These are phyloP conservation scores for Eimeria necatrix DNA, from an alignment of 169 alveolate species.

Conservation along the genomic window DNA sequence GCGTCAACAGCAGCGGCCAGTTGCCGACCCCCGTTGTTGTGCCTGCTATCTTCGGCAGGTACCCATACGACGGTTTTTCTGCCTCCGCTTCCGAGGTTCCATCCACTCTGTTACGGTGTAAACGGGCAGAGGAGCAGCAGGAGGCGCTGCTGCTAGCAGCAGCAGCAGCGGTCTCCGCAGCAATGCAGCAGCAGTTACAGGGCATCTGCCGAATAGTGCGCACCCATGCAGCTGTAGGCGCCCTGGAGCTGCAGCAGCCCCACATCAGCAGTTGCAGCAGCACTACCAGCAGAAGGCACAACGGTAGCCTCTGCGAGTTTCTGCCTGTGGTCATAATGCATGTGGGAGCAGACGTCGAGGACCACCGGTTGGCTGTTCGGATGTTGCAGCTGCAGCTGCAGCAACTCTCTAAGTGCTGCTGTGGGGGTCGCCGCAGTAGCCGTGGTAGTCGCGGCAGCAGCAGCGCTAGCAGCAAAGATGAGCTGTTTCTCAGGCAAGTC, in stretches of 20 bases:
- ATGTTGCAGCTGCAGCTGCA: conserved; percentile 75
- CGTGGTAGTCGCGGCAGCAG: conserved; percentile 73
- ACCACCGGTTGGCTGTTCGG: conserved; percentile 77
- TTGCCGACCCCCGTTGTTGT: conserved; percentile 23
- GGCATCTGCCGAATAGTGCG: conserved; percentile 34
- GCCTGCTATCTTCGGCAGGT: conserved; percentile 39
- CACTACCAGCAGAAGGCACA: conserved; percentile 22
- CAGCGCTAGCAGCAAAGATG: conserved; percentile 7
- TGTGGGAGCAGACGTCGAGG: conserved; percentile 76
- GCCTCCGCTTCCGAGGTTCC: conserved; percentile 77
- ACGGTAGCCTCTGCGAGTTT: conserved; percentile 37
- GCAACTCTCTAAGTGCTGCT: conserved; percentile 71
- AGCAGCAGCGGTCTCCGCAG: conserved; percentile 78
- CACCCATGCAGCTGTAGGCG: conserved; percentile 58
- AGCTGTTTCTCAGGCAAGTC: conserved; percentile 57
- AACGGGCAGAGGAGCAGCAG: conserved; percentile 74
- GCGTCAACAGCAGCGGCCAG: conserved; percentile 51
- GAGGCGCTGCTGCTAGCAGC: conserved; percentile 64
- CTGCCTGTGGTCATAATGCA: conserved; percentile 76
- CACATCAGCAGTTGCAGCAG: conserved; percentile 51
- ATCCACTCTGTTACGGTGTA: conserved; percentile 70
- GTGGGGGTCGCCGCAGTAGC: conserved; percentile 71
- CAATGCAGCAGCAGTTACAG: conserved; percentile 69
- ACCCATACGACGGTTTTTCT: conserved; percentile 38
- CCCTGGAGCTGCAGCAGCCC: conserved; percentile 50